Evolutionary conservation across 768 basidiomycete species (phyloP).

Genomic region (Lactifluus pinguis): DNA sequence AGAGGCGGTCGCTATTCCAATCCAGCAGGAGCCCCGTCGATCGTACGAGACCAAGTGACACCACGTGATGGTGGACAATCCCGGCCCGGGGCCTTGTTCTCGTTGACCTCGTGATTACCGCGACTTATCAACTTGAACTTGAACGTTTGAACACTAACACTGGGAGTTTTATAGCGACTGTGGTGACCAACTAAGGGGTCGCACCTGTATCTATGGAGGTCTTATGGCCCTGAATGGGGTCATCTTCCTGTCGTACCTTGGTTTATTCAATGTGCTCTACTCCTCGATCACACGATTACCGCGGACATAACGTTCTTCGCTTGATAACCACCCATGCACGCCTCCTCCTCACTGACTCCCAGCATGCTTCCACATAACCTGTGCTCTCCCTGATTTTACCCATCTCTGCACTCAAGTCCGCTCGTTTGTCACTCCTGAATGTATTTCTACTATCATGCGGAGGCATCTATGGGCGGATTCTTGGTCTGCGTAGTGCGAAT

Average conservation of each 20-base stretch:
- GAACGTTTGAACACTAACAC: too few relatives aligned
- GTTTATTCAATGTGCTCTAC: background rate
- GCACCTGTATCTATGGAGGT: background rate
- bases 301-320: constrained; percentile 15
- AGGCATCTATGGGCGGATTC: constrained; percentile 33
- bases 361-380: background rate
- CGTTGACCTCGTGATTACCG: too few relatives aligned
- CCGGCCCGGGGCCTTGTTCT: too few relatives aligned
- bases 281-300: constrained; percentile 31
- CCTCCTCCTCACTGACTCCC: background rate
- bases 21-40: too few relatives aligned
- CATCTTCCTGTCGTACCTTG: background rate
- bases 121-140: too few relatives aligned
- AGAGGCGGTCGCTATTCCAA: too few relatives aligned
- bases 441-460: constrained; percentile 21
- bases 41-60: too few relatives aligned
- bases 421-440: constrained; percentile 33
- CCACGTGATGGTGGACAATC: background rate
- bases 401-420: constrained; percentile 41
- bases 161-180: background rate
- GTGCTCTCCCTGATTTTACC: constrained; percentile 36
- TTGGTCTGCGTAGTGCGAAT: constrained; percentile 34
- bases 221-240: background rate
- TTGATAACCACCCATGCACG: background rate
- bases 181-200: background rate